Evolutionary conservation across 1,139 yeast genomes (phyloP).

Genomic region (Casaregolazyma suthepensis): DNA sequence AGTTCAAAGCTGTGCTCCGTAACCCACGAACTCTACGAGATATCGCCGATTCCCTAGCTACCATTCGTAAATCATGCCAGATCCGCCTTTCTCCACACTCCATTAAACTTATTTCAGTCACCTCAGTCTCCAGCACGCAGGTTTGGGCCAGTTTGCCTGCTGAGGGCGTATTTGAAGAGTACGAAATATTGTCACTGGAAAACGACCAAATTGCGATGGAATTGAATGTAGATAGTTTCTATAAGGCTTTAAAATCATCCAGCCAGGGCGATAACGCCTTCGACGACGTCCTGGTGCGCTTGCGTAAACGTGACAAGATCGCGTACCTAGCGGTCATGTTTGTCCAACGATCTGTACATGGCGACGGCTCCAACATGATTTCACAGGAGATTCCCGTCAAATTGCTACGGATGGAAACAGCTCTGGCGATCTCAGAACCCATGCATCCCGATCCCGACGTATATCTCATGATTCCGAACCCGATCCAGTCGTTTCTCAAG

Average conservation of each 20-base stretch:
- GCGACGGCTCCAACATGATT: conserved; percentile 16
- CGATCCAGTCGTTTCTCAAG: conserved; percentile 13
- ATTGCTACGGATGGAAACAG: conserved; percentile 17
- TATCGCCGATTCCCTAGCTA: conserved; percentile 23
- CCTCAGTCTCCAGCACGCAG: conserved; percentile 22
- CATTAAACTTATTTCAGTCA: conserved; percentile 20
- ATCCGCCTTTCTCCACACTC: conserved; percentile 17
- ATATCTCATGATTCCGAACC: conserved; percentile 15
- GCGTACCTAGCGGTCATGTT: conserved; percentile 21
- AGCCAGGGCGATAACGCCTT: conserved; percentile 11
- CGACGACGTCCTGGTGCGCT: conserved; percentile 18
- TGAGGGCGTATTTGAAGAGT: conserved; percentile 14
- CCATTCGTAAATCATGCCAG: conserved; percentile 22
- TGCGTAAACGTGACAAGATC: conserved; percentile 20
- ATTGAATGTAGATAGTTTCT: conserved; percentile 21
- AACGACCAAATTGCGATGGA: conserved; percentile 20
- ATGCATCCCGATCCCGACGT: conserved; percentile 22
- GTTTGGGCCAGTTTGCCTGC: conserved; percentile 20
- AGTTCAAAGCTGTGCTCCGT: conserved; percentile 16
- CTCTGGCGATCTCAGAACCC: conserved; percentile 23
- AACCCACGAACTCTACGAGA: conserved; percentile 20
- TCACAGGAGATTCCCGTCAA: conserved; percentile 29
- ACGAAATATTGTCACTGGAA: conserved; percentile 12
- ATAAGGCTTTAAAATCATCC: conserved; percentile 22
- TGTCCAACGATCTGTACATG: conserved; percentile 15